phyloP scores from a whole-genome alignment of 306 rosid species.

The Cicer arietinum region DNA sequence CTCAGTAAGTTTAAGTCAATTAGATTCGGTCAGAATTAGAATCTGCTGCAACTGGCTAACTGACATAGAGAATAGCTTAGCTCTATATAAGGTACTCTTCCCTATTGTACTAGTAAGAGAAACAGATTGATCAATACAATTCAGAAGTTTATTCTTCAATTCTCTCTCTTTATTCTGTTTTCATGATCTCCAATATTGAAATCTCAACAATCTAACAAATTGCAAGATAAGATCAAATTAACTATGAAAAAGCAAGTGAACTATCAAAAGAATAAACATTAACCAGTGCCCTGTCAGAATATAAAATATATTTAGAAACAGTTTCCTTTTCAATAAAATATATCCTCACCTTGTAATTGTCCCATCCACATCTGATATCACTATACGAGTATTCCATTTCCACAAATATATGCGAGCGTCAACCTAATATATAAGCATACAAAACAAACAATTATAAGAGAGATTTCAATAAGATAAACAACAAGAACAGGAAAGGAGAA shows the following conservation, averaged over 20 bases:
- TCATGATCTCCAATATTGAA: not conserved
- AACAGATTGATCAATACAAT: too few species aligned
- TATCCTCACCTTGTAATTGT: constrained; percentile 84
- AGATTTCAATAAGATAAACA: constrained; percentile 27
- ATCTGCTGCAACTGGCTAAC: too few species aligned
- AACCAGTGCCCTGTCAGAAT: constrained; percentile 10
- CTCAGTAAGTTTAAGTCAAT: too few species aligned
- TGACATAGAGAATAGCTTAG: too few species aligned
- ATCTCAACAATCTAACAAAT: not conserved
- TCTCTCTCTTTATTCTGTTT: not conserved
- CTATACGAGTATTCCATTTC: constrained; percentile 95
- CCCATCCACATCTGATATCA: constrained; percentile 97
- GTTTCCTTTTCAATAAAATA: constrained; percentile 38
- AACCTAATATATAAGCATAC: constrained; percentile 52
- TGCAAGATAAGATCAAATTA: constrained; percentile 21
- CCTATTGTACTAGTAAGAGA: too few species aligned
- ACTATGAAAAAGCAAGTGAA: constrained; percentile 26
- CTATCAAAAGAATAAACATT: constrained; percentile 8
- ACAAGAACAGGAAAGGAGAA: constrained; percentile 7
- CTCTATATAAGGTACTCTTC: too few species aligned
- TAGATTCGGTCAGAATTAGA: too few species aligned
- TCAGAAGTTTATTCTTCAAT: too few species aligned
- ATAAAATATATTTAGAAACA: constrained; percentile 8
- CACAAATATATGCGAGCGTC: constrained; percentile 89
- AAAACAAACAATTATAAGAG: constrained; percentile 16